A percentile compares a stretch with the other conserved stretches of the same genome.
These are phyloP conservation scores for Pisolithus marmoratus DNA, from an alignment of 768 basidiomycete genomes.

Conservation along the genomic window DNA sequence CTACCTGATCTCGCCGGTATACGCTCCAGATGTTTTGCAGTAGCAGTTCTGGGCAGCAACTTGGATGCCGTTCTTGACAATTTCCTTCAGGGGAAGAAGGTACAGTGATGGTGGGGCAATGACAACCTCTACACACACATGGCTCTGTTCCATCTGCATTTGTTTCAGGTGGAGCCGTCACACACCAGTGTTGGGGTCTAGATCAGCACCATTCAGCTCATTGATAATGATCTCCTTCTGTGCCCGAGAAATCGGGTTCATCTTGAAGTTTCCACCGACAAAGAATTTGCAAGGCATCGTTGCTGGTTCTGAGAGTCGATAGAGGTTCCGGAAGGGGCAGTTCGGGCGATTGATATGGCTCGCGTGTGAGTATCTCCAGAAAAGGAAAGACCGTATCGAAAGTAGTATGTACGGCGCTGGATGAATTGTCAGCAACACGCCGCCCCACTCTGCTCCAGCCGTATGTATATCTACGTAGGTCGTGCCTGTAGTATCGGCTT, in stretches of 20 bases:
- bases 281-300: constrained; percentile 82
- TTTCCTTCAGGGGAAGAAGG: constrained; percentile 63
- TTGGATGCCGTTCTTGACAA: constrained; percentile 60
- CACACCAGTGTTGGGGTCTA: constrained; percentile 75
- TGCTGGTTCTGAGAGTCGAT: not conserved
- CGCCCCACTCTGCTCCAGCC: too few relatives aligned
- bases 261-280: constrained; percentile 98
- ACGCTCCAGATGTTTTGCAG: constrained; percentile 80
- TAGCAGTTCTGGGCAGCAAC: constrained; percentile 92
- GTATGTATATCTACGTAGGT: too few relatives aligned
- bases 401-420: too few relatives aligned
- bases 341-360: too few relatives aligned
- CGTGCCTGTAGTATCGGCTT: too few relatives aligned
- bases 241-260: constrained; percentile 74
- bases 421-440: too few relatives aligned
- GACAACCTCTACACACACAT: constrained; percentile 67
- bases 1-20: constrained; percentile 94
- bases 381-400: too few relatives aligned
- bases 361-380: too few relatives aligned
- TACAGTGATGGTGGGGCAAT: constrained; percentile 90
- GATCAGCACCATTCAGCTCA: constrained; percentile 68
- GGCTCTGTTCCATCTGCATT: constrained; percentile 6
- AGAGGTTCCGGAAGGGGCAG: too few relatives aligned
- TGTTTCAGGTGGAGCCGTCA: not conserved
- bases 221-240: constrained; percentile 63